phyloP scores from a whole-genome alignment of 2,329 filamentous ascomycete species.

The Aspergillus udagawae region DNA sequence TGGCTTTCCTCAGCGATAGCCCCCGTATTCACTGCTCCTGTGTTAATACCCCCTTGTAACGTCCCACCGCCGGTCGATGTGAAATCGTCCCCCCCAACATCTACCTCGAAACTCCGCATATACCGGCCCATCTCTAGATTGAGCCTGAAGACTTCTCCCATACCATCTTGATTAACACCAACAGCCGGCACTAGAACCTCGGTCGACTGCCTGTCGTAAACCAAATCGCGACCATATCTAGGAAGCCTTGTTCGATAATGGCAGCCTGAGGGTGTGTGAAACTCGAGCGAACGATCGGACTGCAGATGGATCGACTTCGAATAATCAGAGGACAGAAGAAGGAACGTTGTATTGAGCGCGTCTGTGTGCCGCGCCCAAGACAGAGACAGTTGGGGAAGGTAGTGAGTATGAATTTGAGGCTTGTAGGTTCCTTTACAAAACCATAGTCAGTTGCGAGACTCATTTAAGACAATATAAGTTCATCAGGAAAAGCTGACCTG shows the following conservation, averaged over 20 bases:
- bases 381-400: constrained; percentile 87
- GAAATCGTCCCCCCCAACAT: constrained; percentile 80
- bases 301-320: constrained; percentile 93
- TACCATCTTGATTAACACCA: constrained; percentile 77
- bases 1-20: constrained; percentile 86
- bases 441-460: constrained; percentile 11
- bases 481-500: constrained; percentile 52
- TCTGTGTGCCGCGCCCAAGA: constrained; percentile 91
- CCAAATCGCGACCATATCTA: constrained; percentile 83
- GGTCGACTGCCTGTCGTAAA: constrained; percentile 76
- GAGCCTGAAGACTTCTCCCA: constrained; percentile 87
- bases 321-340: constrained; percentile 84
- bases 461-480: neutral
- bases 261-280: constrained; percentile 83
- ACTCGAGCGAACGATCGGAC: constrained; percentile 83
- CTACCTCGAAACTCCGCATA: constrained; percentile 89
- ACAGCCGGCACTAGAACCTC: constrained; percentile 86
- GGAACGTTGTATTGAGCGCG: constrained; percentile 85
- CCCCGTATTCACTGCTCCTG: constrained; percentile 81
- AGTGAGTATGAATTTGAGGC: constrained; percentile 91
- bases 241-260: constrained; percentile 89
- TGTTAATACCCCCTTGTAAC: constrained; percentile 79
- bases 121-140: constrained; percentile 91
- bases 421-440: constrained; percentile 56
- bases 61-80: constrained; percentile 63